Conservation (phyloP, 495 filamentous ascomycete species). For the Penicillium daleae region DNA sequence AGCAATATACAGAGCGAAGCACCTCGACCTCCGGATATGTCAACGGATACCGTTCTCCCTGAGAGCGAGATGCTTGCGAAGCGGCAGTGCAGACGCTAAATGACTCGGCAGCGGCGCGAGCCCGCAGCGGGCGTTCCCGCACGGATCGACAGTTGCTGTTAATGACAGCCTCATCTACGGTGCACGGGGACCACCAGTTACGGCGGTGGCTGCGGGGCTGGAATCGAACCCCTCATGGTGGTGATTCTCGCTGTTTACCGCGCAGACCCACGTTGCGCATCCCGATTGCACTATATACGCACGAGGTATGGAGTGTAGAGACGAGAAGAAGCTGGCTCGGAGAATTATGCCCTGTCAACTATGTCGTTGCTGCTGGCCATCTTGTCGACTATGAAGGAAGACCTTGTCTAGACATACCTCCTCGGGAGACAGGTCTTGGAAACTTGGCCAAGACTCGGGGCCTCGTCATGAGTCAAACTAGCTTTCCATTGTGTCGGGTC, state of each 20-base stretch:
- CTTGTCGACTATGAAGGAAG: neutral
- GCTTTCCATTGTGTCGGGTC: constrained; percentile 4
- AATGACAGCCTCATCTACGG: constrained; percentile 18
- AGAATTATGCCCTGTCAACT: neutral
- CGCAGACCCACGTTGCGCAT: neutral
- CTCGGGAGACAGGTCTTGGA: neutral
- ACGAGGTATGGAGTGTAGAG: neutral
- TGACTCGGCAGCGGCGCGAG: constrained; percentile 1
- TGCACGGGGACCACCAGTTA: neutral
- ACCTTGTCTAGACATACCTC: neutral
- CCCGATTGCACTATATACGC: neutral
- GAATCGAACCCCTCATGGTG: constrained; percentile 1
- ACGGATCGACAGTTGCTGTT: constrained; percentile 15
- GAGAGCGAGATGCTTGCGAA: neutral
- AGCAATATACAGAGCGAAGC: neutral
- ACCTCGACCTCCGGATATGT: neutral
- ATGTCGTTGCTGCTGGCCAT: neutral
- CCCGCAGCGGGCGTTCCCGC: constrained; percentile 19
- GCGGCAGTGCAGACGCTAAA: constrained; percentile 9
- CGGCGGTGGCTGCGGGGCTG: constrained; percentile 5
- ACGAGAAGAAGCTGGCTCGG: neutral
- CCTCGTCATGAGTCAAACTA: neutral
- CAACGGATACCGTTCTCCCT: neutral
- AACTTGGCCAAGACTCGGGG: neutral
- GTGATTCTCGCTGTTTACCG: neutral